Percentiles rank a stretch among this genome's conserved stretches.
Conservation (phyloP, 306 rosid species). For the Cucurbita ficifolia region DNA sequence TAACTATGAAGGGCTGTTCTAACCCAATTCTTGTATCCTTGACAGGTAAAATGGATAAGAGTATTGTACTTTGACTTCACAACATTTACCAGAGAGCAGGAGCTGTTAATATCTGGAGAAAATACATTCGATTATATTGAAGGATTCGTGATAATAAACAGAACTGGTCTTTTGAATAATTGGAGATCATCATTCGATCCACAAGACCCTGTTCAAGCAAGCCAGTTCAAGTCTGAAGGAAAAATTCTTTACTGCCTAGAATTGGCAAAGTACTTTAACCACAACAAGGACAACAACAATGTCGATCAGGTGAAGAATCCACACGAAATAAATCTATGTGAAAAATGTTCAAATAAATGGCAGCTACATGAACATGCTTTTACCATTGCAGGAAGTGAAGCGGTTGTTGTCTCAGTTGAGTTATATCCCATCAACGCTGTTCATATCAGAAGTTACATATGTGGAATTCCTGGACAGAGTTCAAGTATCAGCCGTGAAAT, state of each 20-base stretch:
- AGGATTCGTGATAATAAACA: constrained; percentile 86
- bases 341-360: not conserved
- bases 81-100: constrained; percentile 68
- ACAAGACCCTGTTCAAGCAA: constrained; percentile 73
- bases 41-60: constrained; percentile 60
- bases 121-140: constrained; percentile 64
- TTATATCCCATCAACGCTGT: constrained; percentile 71
- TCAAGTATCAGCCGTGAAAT: constrained; percentile 66
- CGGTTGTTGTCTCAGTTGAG: constrained; percentile 25
- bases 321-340: constrained; percentile 2
- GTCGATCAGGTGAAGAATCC: constrained; percentile 39
- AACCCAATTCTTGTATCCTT: not conserved
- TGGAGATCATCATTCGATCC: constrained; percentile 95
- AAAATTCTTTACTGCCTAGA: constrained; percentile 78
- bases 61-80: constrained; percentile 46
- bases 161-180: constrained; percentile 76
- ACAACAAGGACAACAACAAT: constrained; percentile 15
- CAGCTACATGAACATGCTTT: not conserved
- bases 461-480: constrained; percentile 80
- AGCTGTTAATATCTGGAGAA: constrained; percentile 43
- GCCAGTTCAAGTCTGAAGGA: constrained; percentile 78
- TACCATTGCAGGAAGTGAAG: constrained; percentile 54
- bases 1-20: not conserved
- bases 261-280: constrained; percentile 66
- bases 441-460: constrained; percentile 59